Base-by-base conservation (phyloP, 1,284 basidiomycete genomes). In the Ganoderma lingzhi region DNA sequence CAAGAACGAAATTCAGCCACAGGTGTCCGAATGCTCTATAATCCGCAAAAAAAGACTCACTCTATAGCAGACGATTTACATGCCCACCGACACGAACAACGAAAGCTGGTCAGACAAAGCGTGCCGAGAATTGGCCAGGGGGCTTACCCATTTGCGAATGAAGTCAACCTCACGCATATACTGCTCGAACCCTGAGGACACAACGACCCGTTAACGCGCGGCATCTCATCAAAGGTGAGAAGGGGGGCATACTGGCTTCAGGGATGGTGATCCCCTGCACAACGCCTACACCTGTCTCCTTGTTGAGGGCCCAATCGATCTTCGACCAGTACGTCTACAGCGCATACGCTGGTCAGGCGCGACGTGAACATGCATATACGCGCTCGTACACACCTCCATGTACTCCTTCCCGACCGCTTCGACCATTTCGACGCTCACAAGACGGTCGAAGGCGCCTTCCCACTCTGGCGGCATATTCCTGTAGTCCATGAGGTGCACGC, bases 261-360 rank as follows among this genome's bases (percentile, higher is more conserved):
- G 93, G 93, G 62, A 95, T 91, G 3, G 91, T 94, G 76, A 94
- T 95, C 42, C 89, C 89, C 79, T 95, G 93, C 37, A 95, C 87
- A 56, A 92, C 91, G 1, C 90, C 93, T 2, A 89, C 88, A 0
- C 88, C 92, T 15, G 82, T 83, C 32, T 86, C 80, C 51, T 79
- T 79, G 74, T 93, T 93, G 81, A 95, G 77, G 8, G 90, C 92
- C 83, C 90, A 89, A 76, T 94, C 88, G 51, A 95, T 85, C 56
- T 86, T 82, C 37, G 79, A 78, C 85, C 92, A 95, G 79, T 94
- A 94, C 51, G 75, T 76, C 77, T 80, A 45, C 19, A 28, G 8
- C 53, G 37, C 35, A 42, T 23, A 15, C 23, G 12, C 6, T 23
- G 32, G 39, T 28, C 28, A 62, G 56, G 17, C 9, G 23, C 12